Evolutionary conservation across 768 basidiomycete species (phyloP).

Genomic region (Asterophora lycoperdoides): DNA sequence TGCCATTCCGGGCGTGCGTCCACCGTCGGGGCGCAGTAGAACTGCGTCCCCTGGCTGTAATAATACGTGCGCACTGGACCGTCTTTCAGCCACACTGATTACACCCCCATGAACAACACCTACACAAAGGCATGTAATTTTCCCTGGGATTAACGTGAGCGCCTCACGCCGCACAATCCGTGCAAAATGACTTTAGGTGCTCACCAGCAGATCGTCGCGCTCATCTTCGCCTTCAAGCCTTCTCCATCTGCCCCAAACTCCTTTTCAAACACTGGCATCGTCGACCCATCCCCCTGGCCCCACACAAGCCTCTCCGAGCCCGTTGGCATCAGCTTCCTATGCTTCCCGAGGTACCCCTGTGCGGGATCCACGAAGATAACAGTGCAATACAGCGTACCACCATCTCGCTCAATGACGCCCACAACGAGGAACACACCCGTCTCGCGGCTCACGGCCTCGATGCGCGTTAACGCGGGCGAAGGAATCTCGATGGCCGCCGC

Average conservation of each 20-base stretch:
- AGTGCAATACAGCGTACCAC: conserved; percentile 61
- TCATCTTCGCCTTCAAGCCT: conserved; percentile 40
- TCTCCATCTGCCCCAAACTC: conserved; percentile 26
- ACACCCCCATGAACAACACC: conserved; percentile 16
- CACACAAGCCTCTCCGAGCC: conserved; percentile 57
- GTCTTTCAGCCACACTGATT: neutral
- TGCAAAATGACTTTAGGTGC: conserved; percentile 15
- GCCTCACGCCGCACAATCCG: neutral
- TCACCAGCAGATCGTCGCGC: conserved; percentile 58
- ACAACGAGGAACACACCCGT: conserved; percentile 52
- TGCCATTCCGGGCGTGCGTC: conserved; percentile 56
- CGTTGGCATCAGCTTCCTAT: conserved; percentile 63
- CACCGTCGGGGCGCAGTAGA: conserved; percentile 66
- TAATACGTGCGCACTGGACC: conserved; percentile 51
- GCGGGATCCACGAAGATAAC: conserved; percentile 51
- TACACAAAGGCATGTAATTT: conserved; percentile 64
- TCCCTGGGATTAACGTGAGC: conserved; percentile 40
- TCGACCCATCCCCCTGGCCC: conserved; percentile 55
- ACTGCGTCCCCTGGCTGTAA: conserved; percentile 53
- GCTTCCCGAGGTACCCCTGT: conserved; percentile 52
- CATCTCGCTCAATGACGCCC: conserved; percentile 55
- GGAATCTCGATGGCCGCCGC: conserved; percentile 54
- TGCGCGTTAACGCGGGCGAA: conserved; percentile 40
- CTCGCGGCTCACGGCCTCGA: conserved; percentile 46
- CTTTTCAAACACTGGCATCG: conserved; percentile 45